A percentile compares a stretch with the other conserved stretches of the same genome.
Conservation (phyloP, 2,329 filamentous ascomycete species). For the Penicillium oxalicum region DNA sequence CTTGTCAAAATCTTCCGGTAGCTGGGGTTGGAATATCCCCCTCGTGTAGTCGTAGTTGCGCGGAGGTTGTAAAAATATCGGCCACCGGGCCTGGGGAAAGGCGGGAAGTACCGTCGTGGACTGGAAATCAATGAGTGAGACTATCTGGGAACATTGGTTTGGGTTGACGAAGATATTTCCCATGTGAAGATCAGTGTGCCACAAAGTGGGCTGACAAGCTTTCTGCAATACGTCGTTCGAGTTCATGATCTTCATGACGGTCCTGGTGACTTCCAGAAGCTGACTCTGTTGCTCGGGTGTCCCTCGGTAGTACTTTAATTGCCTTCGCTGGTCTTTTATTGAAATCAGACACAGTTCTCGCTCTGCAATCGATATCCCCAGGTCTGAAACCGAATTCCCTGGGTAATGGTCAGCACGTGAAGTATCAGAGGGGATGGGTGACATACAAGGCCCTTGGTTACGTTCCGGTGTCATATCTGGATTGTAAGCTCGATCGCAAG, state of each 20-base stretch:
- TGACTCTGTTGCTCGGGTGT: neutral
- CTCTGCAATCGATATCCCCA: neutral
- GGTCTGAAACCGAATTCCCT: neutral
- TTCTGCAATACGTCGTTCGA: neutral
- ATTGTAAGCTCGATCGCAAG: slow-evolving; percentile 13
- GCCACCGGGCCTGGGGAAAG: slow-evolving; percentile 26
- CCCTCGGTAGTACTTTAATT: neutral
- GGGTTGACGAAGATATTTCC: neutral
- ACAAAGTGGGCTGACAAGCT: neutral
- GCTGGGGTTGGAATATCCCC: neutral
- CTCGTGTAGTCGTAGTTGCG: slow-evolving; percentile 14
- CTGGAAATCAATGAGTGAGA: slow-evolving; percentile 24
- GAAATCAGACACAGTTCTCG: neutral
- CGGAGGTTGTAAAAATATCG: slow-evolving; percentile 21
- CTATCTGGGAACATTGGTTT: slow-evolving; percentile 15
- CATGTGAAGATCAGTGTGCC: neutral
- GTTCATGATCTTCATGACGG: neutral
- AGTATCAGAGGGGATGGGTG: neutral
- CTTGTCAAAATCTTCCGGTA: neutral
- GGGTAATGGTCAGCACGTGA: neutral
- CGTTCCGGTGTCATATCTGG: neutral
- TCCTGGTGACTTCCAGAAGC: neutral
- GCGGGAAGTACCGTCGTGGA: slow-evolving; percentile 21
- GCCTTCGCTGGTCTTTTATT: neutral
- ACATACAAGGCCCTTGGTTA: neutral